Base-by-base conservation (phyloP, 345 rosid genomes). In the Cardamine resedifolia region DNA sequence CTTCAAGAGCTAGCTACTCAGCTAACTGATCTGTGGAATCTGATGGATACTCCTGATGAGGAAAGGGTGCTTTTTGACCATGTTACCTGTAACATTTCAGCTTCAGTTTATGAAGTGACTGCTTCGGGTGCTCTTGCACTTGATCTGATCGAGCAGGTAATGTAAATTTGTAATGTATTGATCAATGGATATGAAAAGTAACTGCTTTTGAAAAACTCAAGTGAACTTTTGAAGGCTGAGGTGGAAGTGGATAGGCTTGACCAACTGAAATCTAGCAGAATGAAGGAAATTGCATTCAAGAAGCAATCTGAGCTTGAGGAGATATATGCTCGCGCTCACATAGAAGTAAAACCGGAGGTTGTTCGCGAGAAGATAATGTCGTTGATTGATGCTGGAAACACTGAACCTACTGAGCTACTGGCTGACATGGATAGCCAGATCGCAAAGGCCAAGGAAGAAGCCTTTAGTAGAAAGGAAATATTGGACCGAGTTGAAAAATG, bases 401-500 rank as follows among this genome's bases (percentile, higher is more conserved):
- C 88, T 59, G 97, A 94, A 79, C 99, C 99, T 58, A 38, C 86
- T 53, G 99, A 94, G 79, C 76, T 94, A 77, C 82, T 91, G 69
- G 92, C 96, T 43, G 88, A 94, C 81, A 83, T 91, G 99, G 97
- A 94, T 79, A 79, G 79, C 78, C 91, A 91, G 80, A 91, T 91
- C 58, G 82, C 83, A 34, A 87, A 80, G 71, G 96, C 99, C 28
- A 91, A 85, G 77, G 96, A 95, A 59, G 97, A 90, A 81, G 84
- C 93, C 72, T 82, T 86, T 58, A 91, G 97, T 80, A 84, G 99
- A 78, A 95, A 85, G 82, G 99, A 95, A 1, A 95, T 91, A 71
- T 80, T 95, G 80, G 97, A 95, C 69, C 86, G 92, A 81, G 96
- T 95, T 19, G 99, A 95, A 81, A 95, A 91, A 78, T 95, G 99